phyloP scores from a whole-genome alignment of 2,329 filamentous ascomycete genomes.

The Seiridium cupressi region DNA sequence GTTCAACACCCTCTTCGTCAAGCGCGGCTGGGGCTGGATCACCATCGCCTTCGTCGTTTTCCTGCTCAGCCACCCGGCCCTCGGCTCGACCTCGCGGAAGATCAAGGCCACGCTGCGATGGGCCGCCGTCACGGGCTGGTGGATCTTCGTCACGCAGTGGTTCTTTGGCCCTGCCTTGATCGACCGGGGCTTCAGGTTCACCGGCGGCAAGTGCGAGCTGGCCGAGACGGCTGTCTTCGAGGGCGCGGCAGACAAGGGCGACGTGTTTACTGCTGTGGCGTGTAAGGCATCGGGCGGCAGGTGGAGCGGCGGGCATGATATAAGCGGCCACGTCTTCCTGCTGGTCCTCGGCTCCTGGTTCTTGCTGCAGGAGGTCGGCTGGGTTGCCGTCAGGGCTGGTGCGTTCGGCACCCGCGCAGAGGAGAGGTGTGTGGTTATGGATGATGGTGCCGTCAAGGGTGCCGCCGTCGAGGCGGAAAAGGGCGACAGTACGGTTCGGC shows the following conservation, averaged over 20 bases:
- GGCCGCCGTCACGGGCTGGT: constrained; percentile 69
- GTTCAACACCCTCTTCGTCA: constrained; percentile 92
- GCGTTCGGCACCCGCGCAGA: constrained; percentile 46
- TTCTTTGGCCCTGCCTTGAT: constrained; percentile 90
- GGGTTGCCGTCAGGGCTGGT: constrained; percentile 46
- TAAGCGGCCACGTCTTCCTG: constrained; percentile 93
- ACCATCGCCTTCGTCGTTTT: constrained; percentile 72
- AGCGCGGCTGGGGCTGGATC: constrained; percentile 92
- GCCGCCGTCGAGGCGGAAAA: constrained; percentile 46
- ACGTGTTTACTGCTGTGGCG: constrained; percentile 69
- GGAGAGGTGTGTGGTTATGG: constrained; percentile 64
- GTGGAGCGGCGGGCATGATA: constrained; percentile 95
- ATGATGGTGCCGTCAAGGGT: constrained; percentile 63
- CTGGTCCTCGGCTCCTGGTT: constrained; percentile 82
- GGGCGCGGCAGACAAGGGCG: constrained; percentile 36
- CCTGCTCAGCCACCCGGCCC: constrained; percentile 62
- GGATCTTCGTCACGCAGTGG: constrained; percentile 93
- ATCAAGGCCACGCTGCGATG: constrained; percentile 67
- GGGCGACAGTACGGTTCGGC: constrained; percentile 14
- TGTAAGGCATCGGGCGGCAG: constrained; percentile 80
- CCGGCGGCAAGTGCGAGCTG: constrained; percentile 78
- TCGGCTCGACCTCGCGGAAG: constrained; percentile 37
- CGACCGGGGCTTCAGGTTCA: constrained; percentile 84
- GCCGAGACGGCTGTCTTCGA: constrained; percentile 45
- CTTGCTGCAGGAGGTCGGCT: constrained; percentile 75